Conservation (phyloP, 2,329 filamentous ascomycete species). For the Annulohypoxylon truncatum region DNA sequence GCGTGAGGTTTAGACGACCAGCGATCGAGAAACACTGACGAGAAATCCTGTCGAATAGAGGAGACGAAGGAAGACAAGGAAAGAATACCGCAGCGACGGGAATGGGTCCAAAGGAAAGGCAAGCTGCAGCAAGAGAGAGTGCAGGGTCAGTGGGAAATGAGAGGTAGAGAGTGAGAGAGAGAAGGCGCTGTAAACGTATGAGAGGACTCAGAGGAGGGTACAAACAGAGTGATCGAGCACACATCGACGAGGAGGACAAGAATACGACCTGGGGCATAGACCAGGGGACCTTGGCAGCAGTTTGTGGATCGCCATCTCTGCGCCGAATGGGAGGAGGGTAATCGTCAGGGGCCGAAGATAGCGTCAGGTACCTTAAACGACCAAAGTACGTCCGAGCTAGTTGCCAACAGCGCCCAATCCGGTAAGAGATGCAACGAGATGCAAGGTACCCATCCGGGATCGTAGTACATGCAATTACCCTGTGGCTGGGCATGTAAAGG, state of each 20-base stretch:
- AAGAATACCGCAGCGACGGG: conserved; percentile 29
- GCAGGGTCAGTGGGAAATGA: conserved; percentile 21
- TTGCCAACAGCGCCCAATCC: conserved; percentile 2
- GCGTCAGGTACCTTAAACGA: conserved; percentile 37
- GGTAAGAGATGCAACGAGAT: conserved; percentile 24
- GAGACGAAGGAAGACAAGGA: conserved; percentile 34
- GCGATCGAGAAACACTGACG: conserved; percentile 32
- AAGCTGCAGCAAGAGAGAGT: conserved; percentile 31
- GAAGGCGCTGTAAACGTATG: no score
- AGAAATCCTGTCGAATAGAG: conserved; percentile 25
- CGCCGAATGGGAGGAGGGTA: conserved; percentile 31
- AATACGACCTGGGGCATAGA: conserved; percentile 34
- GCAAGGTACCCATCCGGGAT: conserved; percentile 29
- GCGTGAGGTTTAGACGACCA: conserved; percentile 19
- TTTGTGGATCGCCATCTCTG: conserved; percentile 28
- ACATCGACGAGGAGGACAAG: conserved; percentile 29
- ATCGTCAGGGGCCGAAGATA: conserved; percentile 35
- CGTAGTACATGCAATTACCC: conserved; percentile 37
- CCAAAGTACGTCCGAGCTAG: conserved; percentile 27
- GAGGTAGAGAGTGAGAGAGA: conserved; percentile 28
- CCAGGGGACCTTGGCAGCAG: conserved; percentile 25
- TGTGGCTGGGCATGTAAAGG: conserved; percentile 37
- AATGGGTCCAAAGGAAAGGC: conserved; percentile 34
- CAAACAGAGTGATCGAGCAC: conserved; percentile 28
- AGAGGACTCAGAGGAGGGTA: conserved; percentile 1